phyloP scores from a whole-genome alignment of 768 basidiomycete genomes.

The Tulasnella sp. region DNA sequence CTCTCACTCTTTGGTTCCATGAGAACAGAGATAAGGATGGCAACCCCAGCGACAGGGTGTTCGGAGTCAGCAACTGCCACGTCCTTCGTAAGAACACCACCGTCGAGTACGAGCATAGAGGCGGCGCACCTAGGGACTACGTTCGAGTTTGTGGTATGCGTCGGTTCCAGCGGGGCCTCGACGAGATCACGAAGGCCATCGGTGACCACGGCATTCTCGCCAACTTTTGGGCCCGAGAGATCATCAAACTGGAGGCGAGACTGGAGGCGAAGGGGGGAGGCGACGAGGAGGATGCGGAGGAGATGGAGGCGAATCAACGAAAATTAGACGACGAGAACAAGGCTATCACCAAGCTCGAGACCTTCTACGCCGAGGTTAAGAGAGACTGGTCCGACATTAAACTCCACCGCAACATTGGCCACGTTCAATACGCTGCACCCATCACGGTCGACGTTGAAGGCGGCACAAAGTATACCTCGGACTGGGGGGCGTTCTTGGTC shows the following conservation, averaged over 20 bases:
- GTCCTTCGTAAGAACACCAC: slow-evolving; percentile 24
- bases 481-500: slow-evolving; percentile 12
- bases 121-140: slow-evolving; percentile 22
- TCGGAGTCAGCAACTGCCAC: slow-evolving; percentile 26
- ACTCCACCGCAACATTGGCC: slow-evolving; percentile 18
- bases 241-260: slow-evolving; percentile 19
- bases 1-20: slow-evolving; percentile 13
- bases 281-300: neutral
- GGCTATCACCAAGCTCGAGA: slow-evolving; percentile 16
- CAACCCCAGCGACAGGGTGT: slow-evolving; percentile 23
- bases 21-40: slow-evolving; percentile 20
- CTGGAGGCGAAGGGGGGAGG: slow-evolving; percentile 18
- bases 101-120: slow-evolving; percentile 26
- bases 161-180: slow-evolving; percentile 27
- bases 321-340: slow-evolving; percentile 13
- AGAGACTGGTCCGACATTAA: slow-evolving; percentile 11
- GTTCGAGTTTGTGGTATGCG: slow-evolving; percentile 27
- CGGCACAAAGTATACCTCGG: slow-evolving; percentile 13
- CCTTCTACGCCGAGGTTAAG: slow-evolving; percentile 12
- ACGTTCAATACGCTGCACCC: slow-evolving; percentile 14
- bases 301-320: neutral
- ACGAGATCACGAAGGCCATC: slow-evolving; percentile 24
- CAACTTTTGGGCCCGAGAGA: slow-evolving; percentile 20
- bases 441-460: slow-evolving; percentile 9
- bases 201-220: slow-evolving; percentile 19